A percentile compares a stretch with the other conserved stretches of the same genome.
These are phyloP conservation scores for Saccharum officinarum DNA, from an alignment of 176 grass and related monocot genomes.

Conservation along the genomic window DNA sequence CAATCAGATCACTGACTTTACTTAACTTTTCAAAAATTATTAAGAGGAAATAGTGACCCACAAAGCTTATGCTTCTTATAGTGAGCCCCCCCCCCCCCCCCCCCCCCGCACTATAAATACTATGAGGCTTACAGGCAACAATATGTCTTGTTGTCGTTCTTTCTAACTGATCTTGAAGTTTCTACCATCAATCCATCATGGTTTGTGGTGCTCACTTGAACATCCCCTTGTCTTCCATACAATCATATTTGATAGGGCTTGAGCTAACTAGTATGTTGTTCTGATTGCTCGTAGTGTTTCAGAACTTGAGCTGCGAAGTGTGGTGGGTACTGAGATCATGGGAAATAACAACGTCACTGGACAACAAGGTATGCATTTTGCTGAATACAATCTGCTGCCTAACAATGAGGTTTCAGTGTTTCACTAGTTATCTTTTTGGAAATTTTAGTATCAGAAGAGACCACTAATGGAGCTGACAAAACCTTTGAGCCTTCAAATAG, in stretches of 20 bases:
- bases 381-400: neutral
- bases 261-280: slow-evolving; percentile 4
- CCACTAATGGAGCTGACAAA: slow-evolving; percentile 1
- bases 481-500: neutral
- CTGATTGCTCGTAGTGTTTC: slow-evolving; percentile 28
- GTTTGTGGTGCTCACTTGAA: slow-evolving; percentile 23
- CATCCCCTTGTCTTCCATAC: slow-evolving; percentile 6
- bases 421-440: neutral
- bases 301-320: slow-evolving; percentile 18
- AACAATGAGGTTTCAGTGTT: slow-evolving; percentile 12
- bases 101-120: slow-evolving; percentile 35
- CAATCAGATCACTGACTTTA: slow-evolving; percentile 23
- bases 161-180: slow-evolving; percentile 28
- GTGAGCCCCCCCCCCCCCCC: too few relatives aligned
- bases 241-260: neutral
- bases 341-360: slow-evolving; percentile 52
- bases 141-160: slow-evolving; percentile 16
- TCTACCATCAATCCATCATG: slow-evolving; percentile 23
- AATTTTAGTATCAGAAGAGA: slow-evolving; percentile 34
- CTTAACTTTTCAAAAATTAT: slow-evolving; percentile 17
- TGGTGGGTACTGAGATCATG: slow-evolving; percentile 38
- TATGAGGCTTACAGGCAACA: slow-evolving; percentile 36
- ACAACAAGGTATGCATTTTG: slow-evolving; percentile 47
- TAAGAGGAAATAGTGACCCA: slow-evolving; percentile 15
- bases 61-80: slow-evolving; percentile 12